Base-by-base conservation (phyloP, 495 filamentous ascomycete genomes). In the Lasiosphaeria hispida region DNA sequence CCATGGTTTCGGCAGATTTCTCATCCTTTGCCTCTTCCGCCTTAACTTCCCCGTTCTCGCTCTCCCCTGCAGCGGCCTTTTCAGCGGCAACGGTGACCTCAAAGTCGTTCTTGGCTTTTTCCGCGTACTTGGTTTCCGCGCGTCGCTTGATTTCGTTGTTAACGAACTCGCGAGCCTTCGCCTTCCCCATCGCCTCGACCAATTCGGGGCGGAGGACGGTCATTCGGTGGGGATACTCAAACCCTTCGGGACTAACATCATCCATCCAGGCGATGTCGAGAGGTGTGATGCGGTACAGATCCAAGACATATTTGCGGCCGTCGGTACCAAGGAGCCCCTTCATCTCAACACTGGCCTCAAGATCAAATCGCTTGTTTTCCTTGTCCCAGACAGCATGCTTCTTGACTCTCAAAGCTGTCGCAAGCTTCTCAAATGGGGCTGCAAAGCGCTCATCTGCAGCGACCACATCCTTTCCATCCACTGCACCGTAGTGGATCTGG, bases 351-450 rank as follows among this genome's bases (percentile, higher is more conserved):
- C 92, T 97, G 23, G 87, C 90, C 72, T 97, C 95, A 10, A 99
- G 83, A 33, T 97, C 90, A 68, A 95, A 91, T 15, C 87, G 85
- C 76, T 91, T 88, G 62, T 83, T 83, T 53, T 96, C 90, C 79
- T 96, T 97, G 75, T 99, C 95, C 95, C 95, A 99, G 19, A 97
- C 95, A 23, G 91, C 77, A 72, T 99, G 95, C 77, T 87, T 89
- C 85, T 99, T 97, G 57, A 96, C 86, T 39, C 84, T 83, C 57
- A 97, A 79, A 14, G 88, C 81, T 72, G 90, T 90, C 33, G 92
- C 96, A 14, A 97, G 82, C 78, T 93, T 91, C 71, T 88, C 86
- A 65, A 99, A 99, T 13, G 89, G 80, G 23, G 90, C 76, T 2
- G 84, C 85, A 66, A 99, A 99, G 38, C 84, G 82, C 66, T 92